Evolutionary conservation across 2,329 filamentous ascomycete genomes (phyloP).

Genomic region (Colletotrichum sp.): DNA sequence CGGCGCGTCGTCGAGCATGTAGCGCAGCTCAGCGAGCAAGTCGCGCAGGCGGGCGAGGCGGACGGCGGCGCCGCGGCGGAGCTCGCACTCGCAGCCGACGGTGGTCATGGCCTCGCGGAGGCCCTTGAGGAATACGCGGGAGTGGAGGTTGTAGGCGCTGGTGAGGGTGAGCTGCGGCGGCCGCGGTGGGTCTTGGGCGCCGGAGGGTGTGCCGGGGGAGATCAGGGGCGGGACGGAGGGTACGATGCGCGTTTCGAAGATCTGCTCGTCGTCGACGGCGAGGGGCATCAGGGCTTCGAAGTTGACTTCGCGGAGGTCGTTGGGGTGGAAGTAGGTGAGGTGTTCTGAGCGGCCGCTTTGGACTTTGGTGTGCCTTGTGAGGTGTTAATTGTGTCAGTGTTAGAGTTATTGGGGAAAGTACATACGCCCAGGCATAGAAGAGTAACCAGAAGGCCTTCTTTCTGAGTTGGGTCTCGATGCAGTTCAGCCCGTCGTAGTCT

Average conservation of each 20-base stretch:
- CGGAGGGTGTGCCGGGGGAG: background rate
- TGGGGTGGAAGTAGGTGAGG: conserved; percentile 32
- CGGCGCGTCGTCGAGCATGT: conserved; percentile 33
- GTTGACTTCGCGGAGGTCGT: conserved; percentile 30
- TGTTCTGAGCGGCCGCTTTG: conserved; percentile 25
- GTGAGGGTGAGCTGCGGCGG: conserved; percentile 23
- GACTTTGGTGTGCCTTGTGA: conserved; percentile 24
- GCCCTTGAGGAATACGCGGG: conserved; percentile 29
- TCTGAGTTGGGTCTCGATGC: conserved; percentile 36
- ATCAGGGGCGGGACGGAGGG: conserved; percentile 3
- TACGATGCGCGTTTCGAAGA: conserved; percentile 25
- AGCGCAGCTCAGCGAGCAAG: conserved; percentile 31
- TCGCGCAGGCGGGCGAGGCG: conserved; percentile 26
- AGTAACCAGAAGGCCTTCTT: conserved; percentile 41
- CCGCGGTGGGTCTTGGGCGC: background rate
- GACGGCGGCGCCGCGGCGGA: conserved; percentile 7
- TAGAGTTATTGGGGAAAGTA: background rate
- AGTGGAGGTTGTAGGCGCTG: conserved; percentile 32
- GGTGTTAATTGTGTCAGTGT: background rate
- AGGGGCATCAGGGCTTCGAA: conserved; percentile 35
- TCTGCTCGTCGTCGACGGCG: conserved; percentile 35
- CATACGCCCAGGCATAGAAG: conserved; percentile 34
- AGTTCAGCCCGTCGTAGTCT: conserved; percentile 33
- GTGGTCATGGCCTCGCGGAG: conserved; percentile 19
- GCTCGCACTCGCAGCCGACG: conserved; percentile 15